Percentiles rank a stretch among this genome's conserved stretches.
These are phyloP conservation scores for Pythium aquatile DNA, from an alignment of 352 stramenopile species.

Conservation along the genomic window DNA sequence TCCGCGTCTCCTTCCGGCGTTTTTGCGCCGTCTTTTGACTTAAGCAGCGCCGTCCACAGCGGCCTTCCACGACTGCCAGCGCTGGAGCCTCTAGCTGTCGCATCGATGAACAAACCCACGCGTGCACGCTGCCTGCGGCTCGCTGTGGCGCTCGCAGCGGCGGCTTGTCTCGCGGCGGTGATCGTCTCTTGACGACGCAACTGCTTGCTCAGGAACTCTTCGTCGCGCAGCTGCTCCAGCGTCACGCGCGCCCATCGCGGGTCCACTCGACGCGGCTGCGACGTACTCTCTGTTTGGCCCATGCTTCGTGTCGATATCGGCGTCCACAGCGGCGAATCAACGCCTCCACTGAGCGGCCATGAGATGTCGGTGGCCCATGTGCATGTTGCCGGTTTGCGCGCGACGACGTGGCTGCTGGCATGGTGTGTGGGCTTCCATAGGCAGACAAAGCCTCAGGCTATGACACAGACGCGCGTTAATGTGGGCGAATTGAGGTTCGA, in stretches of 20 bases:
- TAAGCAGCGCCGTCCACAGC: conserved; percentile 24
- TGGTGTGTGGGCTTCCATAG: too few species aligned
- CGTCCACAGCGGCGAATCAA: not conserved
- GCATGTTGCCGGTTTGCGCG: conserved; percentile 2
- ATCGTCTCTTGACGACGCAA: conserved; percentile 55
- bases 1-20: conserved; percentile 28
- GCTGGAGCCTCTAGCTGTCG: conserved; percentile 16
- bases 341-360: not conserved
- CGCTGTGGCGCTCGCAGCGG: conserved; percentile 1
- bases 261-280: conserved; percentile 39
- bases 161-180: conserved; percentile 31
- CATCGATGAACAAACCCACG: conserved; percentile 36
- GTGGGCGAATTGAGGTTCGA: too few species aligned
- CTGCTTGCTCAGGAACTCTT: conserved; percentile 71
- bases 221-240: conserved; percentile 59
- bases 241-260: conserved; percentile 64
- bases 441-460: too few species aligned
- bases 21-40: conserved; percentile 12
- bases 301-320: not conserved
- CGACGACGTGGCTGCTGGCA: not conserved
- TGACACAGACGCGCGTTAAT: too few species aligned
- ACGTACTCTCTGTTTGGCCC: conserved; percentile 20
- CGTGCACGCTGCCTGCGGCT: not conserved
- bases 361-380: not conserved
- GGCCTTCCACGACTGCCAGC: conserved; percentile 14